Base-by-base conservation (phyloP, 2,329 filamentous ascomycete species). In the Colletotrichum sp. region DNA sequence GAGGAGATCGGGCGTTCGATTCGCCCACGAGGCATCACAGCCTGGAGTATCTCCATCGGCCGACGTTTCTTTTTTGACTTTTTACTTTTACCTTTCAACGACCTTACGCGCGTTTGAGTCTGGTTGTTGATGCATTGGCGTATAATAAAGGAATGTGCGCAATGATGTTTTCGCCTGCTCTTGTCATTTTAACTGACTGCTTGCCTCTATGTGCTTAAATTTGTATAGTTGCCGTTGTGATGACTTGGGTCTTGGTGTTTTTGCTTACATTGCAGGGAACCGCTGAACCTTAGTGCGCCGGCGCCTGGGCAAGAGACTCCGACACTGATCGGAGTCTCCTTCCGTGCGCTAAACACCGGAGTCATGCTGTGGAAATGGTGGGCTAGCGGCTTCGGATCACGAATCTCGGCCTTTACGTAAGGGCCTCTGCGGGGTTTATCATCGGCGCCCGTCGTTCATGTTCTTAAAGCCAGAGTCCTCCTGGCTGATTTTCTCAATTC, bases 1-100 rank as follows among this genome's bases (percentile, higher is more conserved):
- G 73, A 75, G 73, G 65, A 75, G 70, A 75, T 75, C 73, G 73
- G 73, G 63, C 55, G 73, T 75, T 75, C 73, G 73, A 75, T 75
- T 75, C 73, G 55, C 63, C 73, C 73, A 75, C 73, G 73, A 73
- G 73, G 73, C 70, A 72, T 8, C 12, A 7, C 19, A 32, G 27
- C 15, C 8, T 13, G 39, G 12, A 8, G 25, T 12, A 13, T 8
- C 13, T 19, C 9, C 27, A 16, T 1, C 16, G 57, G 13, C 57
- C 27, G 15, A 27, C n/a, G 8, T 28, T 22, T n/a, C 6, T 8
- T 9, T 8, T 59, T 44, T 11, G 2, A 8, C 3, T 30, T 5
- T 28, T 36, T 22, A 7, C 6, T 44, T 48, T 52, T 3, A 1
- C 5, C 0, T 9, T 68, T 48, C 5, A 44, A 13, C 22, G 3